phyloP scores from a whole-genome alignment of 257 asterid genomes.

The Mentha longifolia region DNA sequence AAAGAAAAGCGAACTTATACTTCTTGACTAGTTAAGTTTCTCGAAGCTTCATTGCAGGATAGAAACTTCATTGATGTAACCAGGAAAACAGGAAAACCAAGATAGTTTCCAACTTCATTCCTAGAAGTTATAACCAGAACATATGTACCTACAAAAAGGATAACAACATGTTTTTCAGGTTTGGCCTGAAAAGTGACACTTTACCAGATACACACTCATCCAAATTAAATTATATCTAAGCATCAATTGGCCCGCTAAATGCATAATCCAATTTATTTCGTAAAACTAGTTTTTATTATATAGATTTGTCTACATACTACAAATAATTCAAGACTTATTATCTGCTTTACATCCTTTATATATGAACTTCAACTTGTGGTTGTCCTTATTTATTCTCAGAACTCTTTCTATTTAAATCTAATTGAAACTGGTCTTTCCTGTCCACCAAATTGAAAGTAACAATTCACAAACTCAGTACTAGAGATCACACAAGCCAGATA shows the following conservation, averaged over 20 bases:
- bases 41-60: conserved; percentile 79
- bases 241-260: conserved; percentile 6
- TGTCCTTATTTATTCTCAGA: neutral
- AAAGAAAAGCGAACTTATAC: conserved; percentile 42
- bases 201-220: conserved; percentile 1
- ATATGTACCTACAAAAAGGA: conserved; percentile 57
- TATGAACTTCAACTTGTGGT: neutral
- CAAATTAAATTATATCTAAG: neutral
- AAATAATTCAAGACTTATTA: neutral
- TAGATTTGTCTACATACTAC: neutral
- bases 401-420: neutral
- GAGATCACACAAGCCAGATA: conserved; percentile 17
- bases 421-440: neutral
- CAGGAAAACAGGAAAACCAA: conserved; percentile 77
- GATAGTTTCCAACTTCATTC: conserved; percentile 77
- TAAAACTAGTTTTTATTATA: neutral
- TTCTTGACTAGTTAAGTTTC: conserved; percentile 63
- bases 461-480: neutral
- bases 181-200: neutral
- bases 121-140: conserved; percentile 81
- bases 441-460: conserved; percentile 1
- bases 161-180: conserved; percentile 25
- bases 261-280: neutral
- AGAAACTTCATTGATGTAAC: conserved; percentile 83
- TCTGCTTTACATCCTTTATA: neutral